phyloP scores from a whole-genome alignment of 768 basidiomycete genomes.

The Xerocomus brunneocitrinus region DNA sequence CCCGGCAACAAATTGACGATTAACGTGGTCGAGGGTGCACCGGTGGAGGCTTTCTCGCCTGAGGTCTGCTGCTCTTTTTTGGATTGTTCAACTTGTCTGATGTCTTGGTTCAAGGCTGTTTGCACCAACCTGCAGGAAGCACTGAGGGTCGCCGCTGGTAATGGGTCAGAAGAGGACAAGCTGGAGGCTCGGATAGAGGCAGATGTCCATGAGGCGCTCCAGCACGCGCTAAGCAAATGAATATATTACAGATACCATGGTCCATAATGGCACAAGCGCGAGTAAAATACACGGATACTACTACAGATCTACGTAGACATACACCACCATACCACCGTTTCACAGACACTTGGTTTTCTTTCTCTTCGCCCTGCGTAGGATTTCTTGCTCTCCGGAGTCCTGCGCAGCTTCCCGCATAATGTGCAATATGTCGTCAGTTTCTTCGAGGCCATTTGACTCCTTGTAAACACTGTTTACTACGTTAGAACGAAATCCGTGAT shows the following conservation, averaged over 20 bases:
- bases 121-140: slow-evolving; percentile 89
- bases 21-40: slow-evolving; percentile 95
- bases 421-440: no score
- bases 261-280: no score
- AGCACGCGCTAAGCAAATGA: slow-evolving; percentile 68
- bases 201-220: slow-evolving; percentile 94
- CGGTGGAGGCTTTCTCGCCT: slow-evolving; percentile 82
- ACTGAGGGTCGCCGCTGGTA: slow-evolving; percentile 71
- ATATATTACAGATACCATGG: not conserved
- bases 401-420: no score
- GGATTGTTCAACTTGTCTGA: slow-evolving; percentile 4
- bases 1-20: slow-evolving; percentile 95
- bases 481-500: no score
- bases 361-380: no score
- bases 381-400: no score
- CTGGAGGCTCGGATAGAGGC: slow-evolving; percentile 90
- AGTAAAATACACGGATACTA: no score
- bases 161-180: slow-evolving; percentile 90
- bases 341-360: no score
- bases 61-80: slow-evolving; percentile 56
- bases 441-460: no score
- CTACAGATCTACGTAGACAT: no score
- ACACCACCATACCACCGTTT: no score
- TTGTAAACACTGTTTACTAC: no score
- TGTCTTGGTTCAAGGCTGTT: slow-evolving; percentile 59